Evolutionary conservation across 2,329 filamentous ascomycete species (phyloP), one percentile per base, ranked within the genome.

Genomic region (Verticillium nonalfalfae): DNA sequence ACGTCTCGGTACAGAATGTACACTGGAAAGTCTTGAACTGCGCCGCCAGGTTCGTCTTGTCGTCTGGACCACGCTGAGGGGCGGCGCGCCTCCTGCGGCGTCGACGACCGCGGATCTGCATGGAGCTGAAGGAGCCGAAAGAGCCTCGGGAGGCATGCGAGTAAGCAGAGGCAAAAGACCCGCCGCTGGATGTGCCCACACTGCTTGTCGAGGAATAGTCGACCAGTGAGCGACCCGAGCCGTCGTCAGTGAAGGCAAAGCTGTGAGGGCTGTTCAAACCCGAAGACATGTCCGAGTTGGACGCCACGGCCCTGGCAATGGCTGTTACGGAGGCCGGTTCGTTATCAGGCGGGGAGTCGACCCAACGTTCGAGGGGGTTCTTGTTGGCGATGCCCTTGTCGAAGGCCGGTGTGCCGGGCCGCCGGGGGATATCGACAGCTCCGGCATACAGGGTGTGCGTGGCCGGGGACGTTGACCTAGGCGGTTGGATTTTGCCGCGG

Each of bases 371-470:
- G 39, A 86, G 73, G 10, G 81, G 83, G 64, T 84, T 84, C 81
- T 85, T 83, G 68, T 74, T 70, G 58, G 63, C 59, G 13, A 62
- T 56, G 50, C 58, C 61, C 59, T 69, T 68, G 66, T 84, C 79
- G 18, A 79, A 72, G 14, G 78, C 81, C 1, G 85, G 83, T 56
- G 85, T 84, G 58, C 81, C 81, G 61, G 79, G 76, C 68, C 82
- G 78, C 68, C 82, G 78, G 11, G 91, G 90, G 60, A 96, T 93
- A 65, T 93, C 87, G 64, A 96, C 88, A 5, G 88, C 85, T 61
- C 80, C 79, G 21, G 82, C 83, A 61, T 84, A 83, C 65, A 76
- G 81, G 64, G 81, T 82, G 33, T 85, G 82, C 56, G 88, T 77
- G 66, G 88, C 85, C 1, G 91, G 90, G 4, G 91, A 93, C 18